Base-by-base conservation (phyloP, 768 basidiomycete species). In the Serendipita sp. region DNA sequence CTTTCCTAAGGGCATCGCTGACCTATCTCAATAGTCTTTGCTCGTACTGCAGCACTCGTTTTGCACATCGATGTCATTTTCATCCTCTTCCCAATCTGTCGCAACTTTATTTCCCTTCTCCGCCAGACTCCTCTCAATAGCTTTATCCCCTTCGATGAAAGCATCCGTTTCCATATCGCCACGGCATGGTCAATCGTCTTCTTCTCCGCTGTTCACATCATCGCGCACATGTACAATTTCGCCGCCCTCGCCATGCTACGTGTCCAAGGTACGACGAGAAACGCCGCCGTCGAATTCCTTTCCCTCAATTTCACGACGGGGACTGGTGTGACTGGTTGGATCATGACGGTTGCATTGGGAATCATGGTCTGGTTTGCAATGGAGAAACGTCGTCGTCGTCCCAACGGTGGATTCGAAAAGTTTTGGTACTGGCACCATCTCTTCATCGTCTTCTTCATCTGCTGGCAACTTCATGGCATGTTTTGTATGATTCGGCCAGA, bases 401-500 rank as follows among this genome's bases (percentile, higher is more conserved):
- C 85, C 69, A 69, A 56, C 53, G 66, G 62, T 8, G 63, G 67
- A 62, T 97, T 93, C 69, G 92, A 97, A 76, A 76, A 80, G 71
- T 94, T 94, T 78, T 92, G 89, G 87, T 92, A 91, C 74, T 80
- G 83, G 7, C 85, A 90, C 72, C 88, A 96, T 73, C 78, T 96
- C 67, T 95, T 93, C 78, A 82, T 95, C 70, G 72, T 89, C 65
- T 95, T 95, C 82, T 96, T 97, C 79, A 81, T 92, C 73, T 78
- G 79, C 72, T 96, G 94, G 94, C 94, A 97, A 73, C 78, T 95
- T 35, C 93, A 94, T 71, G 92, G 92, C 64, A 88, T 94, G 88
- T 94, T 91, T 83, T 93, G 92, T 76, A 92, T 93, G 89, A 91
- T 94, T 76, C 77, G 89, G 75, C 92, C 93, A 30, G 92, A 96